Base-by-base conservation (phyloP, 2,329 filamentous ascomycete species). In the Microascus cirrosus region DNA sequence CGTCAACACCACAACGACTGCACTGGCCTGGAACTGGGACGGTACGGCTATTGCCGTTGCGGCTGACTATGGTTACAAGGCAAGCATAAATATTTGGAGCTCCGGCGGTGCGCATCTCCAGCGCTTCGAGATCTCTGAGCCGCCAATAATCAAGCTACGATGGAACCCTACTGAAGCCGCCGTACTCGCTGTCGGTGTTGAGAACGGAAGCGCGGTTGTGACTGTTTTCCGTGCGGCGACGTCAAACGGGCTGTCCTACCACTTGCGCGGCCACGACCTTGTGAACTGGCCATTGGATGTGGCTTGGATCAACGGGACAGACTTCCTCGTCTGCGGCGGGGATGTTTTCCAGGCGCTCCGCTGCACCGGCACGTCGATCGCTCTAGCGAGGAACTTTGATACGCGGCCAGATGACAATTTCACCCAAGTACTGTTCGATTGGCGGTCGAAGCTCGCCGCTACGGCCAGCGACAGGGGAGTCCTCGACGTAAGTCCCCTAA, bases 251-350 rank as follows among this genome's bases (percentile, higher is more conserved):
- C 65, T 78, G 3, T 77, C 77, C 1, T 76, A 81, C 61, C 68
- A 71, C 25, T 66, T 85, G 15, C 66, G 73, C 1, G 70, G 74
- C 6, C 79, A 84, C 62, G 76, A 80, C 61, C 70, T 83, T 35
- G 70, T 70, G 20, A 68, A 74, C 5, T 77, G 80, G 48, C 74
- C 77, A 1, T 70, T 85, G 3, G 83, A 86, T 64, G 82, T 77
- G 4, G 72, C 78, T 2, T 86, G 83, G 83, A 83, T 75, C 18
- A 79, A 73, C 62, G 77, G 83, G 57, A 71, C 72, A 12, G 78
- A 84, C 28, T 84, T 86, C 60, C 62, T 85, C 54, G 63, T 86
- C 12, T 80, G 81, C 57, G 82, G 83, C 12, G 82, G 81, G 7
- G 77, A 82, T 50, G 61, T 80, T 7, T 70, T 86, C 24, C 63